Evolutionary conservation across 2,329 filamentous ascomycete genomes (phyloP).

Genomic region (Fusarium fujikuroi): DNA sequence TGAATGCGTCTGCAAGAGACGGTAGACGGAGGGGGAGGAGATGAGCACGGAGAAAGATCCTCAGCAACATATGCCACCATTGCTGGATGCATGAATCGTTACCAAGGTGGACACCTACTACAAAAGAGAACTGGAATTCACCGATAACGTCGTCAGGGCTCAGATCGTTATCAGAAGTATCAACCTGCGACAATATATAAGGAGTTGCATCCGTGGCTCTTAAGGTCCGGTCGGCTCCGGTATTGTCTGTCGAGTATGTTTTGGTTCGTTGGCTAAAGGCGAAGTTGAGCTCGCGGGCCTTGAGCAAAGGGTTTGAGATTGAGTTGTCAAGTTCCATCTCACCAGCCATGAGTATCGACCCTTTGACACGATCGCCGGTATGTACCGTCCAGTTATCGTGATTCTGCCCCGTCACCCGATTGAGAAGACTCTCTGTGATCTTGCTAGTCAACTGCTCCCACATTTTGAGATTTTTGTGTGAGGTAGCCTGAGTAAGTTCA

Average conservation of each 20-base stretch:
- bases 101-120: slow-evolving; percentile 66
- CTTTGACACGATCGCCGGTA: slow-evolving; percentile 63
- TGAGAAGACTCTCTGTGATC: slow-evolving; percentile 58
- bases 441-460: slow-evolving; percentile 64
- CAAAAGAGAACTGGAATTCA: slow-evolving; percentile 69
- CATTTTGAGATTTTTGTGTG: slow-evolving; percentile 50
- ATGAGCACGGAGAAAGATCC: slow-evolving; percentile 63
- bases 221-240: slow-evolving; percentile 54
- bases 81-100: slow-evolving; percentile 70
- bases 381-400: slow-evolving; percentile 62
- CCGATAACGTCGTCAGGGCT: slow-evolving; percentile 61
- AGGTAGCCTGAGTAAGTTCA: slow-evolving; percentile 29
- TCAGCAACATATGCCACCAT: slow-evolving; percentile 67
- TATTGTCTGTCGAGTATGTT: slow-evolving; percentile 54
- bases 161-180: slow-evolving; percentile 38
- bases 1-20: slow-evolving; percentile 56
- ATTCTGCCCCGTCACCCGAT: slow-evolving; percentile 57
- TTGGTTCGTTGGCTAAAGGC: slow-evolving; percentile 56
- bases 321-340: slow-evolving; percentile 55
- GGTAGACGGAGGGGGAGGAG: slow-evolving; percentile 57
- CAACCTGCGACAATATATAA: slow-evolving; percentile 57
- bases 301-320: slow-evolving; percentile 49
- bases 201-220: slow-evolving; percentile 61
- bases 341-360: slow-evolving; percentile 52
- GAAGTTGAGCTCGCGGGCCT: slow-evolving; percentile 58